phyloP scores from a whole-genome alignment of 2,329 filamentous ascomycete species.

The Clonostachys sp. region DNA sequence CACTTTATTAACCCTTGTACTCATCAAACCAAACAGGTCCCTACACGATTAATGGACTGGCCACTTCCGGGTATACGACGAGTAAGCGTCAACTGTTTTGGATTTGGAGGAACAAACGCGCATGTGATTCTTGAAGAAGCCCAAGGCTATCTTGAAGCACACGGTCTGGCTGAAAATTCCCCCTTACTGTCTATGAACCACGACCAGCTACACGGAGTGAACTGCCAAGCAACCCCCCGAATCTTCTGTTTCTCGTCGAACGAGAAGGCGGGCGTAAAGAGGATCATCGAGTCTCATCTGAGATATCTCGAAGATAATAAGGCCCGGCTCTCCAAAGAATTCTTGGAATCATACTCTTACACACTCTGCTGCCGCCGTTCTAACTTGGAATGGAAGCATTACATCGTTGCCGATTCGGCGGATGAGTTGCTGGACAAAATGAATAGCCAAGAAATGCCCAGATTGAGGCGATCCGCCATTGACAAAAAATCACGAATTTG shows the following conservation, averaged over 20 bases:
- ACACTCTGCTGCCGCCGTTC: conserved; percentile 40
- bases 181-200: conserved; percentile 13
- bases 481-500: conserved; percentile 22
- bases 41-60: conserved; percentile 33
- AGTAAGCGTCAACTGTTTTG: conserved; percentile 52
- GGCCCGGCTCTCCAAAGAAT: conserved; percentile 1
- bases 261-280: conserved; percentile 31
- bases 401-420: conserved; percentile 25
- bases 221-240: conserved; percentile 4
- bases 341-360: conserved; percentile 37
- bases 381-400: conserved; percentile 33
- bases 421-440: conserved; percentile 24
- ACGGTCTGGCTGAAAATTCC: conserved; percentile 27
- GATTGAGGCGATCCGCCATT: conserved; percentile 13
- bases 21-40: conserved; percentile 22
- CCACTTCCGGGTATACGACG: conserved; percentile 37
- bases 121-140: conserved; percentile 48
- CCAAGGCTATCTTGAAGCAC: conserved; percentile 27
- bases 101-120: conserved; percentile 53
- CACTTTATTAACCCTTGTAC: too few relatives aligned
- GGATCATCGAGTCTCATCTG: conserved; percentile 26
- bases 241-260: conserved; percentile 38
- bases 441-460: conserved; percentile 5
- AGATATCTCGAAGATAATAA: conserved; percentile 16
- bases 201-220: background rate